phyloP scores from a whole-genome alignment of 2,329 filamentous ascomycete genomes.

The Pseudocercospora crystallina region DNA sequence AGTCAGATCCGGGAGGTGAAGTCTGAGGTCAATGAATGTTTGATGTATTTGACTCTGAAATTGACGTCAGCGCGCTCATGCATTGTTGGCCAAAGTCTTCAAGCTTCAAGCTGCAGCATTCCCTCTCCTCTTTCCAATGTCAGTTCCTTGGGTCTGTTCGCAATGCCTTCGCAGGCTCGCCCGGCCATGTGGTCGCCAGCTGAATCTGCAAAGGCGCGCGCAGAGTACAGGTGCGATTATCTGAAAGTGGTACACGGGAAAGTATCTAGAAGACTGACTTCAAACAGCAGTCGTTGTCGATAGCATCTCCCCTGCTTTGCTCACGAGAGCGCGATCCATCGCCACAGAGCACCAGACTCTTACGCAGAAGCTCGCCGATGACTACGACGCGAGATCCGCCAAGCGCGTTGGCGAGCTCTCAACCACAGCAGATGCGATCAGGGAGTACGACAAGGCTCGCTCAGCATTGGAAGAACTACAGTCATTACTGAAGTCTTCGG shows the following conservation, averaged over 20 bases:
- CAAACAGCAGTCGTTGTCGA: slow-evolving; percentile 20
- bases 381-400: slow-evolving; percentile 57
- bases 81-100: not conserved
- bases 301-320: slow-evolving; percentile 54
- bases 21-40: too few species aligned
- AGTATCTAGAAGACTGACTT: too few species aligned
- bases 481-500: slow-evolving; percentile 62
- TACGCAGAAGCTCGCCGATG: slow-evolving; percentile 51
- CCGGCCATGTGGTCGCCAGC: slow-evolving; percentile 5
- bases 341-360: slow-evolving; percentile 57
- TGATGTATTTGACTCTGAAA: too few species aligned
- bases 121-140: not conserved
- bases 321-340: slow-evolving; percentile 56
- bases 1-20: too few species aligned
- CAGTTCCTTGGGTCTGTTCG: slow-evolving; percentile 24
- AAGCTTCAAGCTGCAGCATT: not conserved
- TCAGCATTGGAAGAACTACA: slow-evolving; percentile 68
- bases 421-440: slow-evolving; percentile 52
- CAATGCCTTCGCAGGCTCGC: slow-evolving; percentile 22
- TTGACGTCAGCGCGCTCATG: too few species aligned
- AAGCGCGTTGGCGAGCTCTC: slow-evolving; percentile 59
- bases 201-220: not conserved
- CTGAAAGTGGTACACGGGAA: too few species aligned
- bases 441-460: slow-evolving; percentile 59
- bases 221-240: slow-evolving; percentile 4